A percentile compares a stretch with the other conserved stretches of the same genome.
phyloP scores from a whole-genome alignment of 129 eudicot species.

The Solidago caesia region DNA sequence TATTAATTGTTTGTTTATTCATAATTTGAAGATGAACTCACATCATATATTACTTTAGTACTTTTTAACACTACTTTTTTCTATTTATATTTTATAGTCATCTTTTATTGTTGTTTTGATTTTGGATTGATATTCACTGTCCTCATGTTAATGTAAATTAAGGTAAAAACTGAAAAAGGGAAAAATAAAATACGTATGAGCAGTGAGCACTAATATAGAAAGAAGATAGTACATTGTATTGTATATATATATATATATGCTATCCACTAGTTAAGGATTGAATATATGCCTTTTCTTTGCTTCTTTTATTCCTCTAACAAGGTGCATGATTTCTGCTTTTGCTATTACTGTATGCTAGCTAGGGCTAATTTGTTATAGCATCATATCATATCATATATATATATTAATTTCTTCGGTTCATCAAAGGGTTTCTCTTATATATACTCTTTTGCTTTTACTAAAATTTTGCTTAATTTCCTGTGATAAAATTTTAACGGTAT shows the following conservation, averaged over 20 bases:
- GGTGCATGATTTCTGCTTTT: constrained; percentile 37
- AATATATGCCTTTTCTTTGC: constrained; percentile 33
- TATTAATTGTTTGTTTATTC: neutral
- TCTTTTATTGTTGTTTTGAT: constrained; percentile 7
- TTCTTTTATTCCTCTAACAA: constrained; percentile 23
- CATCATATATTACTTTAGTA: neutral
- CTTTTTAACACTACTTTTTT: constrained; percentile 18
- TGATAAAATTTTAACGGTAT: neutral
- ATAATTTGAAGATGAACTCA: neutral
- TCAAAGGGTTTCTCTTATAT: constrained; percentile 11
- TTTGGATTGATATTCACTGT: constrained; percentile 5
- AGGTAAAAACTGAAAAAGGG: neutral
- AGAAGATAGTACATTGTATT: neutral
- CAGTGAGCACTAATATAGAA: constrained; percentile 10
- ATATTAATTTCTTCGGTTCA: constrained; percentile 1
- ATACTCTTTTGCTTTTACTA: neutral
- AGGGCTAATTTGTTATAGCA: constrained; percentile 27
- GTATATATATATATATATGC: neutral
- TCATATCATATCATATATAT: neutral
- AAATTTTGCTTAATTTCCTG: neutral
- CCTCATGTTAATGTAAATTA: neutral
- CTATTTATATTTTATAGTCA: constrained; percentile 20
- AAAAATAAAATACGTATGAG: neutral
- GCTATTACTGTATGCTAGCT: constrained; percentile 20
- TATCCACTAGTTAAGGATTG: constrained; percentile 28